Evolutionary conservation across 1,139 yeast species (phyloP), one percentile per base, ranked within the genome.

Genomic region (Taphrina confusa): DNA sequence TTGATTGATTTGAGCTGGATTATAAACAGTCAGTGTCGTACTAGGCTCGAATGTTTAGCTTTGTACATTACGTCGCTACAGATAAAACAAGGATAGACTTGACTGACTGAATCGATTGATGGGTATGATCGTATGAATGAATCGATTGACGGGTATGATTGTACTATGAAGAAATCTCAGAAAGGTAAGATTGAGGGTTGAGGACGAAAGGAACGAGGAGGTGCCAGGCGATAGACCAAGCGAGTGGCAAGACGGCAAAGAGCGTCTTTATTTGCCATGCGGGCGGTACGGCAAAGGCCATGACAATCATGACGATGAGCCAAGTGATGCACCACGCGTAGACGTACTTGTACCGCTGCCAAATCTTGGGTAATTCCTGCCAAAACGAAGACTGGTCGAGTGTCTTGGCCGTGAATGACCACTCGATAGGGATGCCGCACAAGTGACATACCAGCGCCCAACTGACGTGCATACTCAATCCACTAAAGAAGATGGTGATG

Each of bases 331-430:
- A n/a, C n/a, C n/a, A n/a, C n/a, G n/a, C n/a, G n/a, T n/a, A n/a
- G n/a, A 25, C 27, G 25, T 33, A 52, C 55, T 51, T 33, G 54
- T 31, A 47, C 42, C 33, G 42, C 30, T 34, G 20, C 56, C 59
- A 36, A 30, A 62, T 61, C 49, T 61, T 62, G 11, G 62, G 64
- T 20, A 61, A 47, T 27, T 62, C 65, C 34, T 42, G 51, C 55
- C 57, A 61, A 40, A 62, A 62, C 22, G 61, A 61, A 1, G 61
- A 47, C 11, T 49, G 39, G 33, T 61, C 59, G 18, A 62, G 54
- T 18, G 62, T 63, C 25, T 61, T 61, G 6, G 62, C 65, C 12
- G 65, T 62, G 11, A 60, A 60, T 11, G 63, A 60, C 65, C 64
- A 62, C 28, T 44, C 52, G 61, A 62, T 61, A 40, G 50, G 57